Conservation (phyloP, 345 rosid genomes). For the Nephelium lappaceum region DNA sequence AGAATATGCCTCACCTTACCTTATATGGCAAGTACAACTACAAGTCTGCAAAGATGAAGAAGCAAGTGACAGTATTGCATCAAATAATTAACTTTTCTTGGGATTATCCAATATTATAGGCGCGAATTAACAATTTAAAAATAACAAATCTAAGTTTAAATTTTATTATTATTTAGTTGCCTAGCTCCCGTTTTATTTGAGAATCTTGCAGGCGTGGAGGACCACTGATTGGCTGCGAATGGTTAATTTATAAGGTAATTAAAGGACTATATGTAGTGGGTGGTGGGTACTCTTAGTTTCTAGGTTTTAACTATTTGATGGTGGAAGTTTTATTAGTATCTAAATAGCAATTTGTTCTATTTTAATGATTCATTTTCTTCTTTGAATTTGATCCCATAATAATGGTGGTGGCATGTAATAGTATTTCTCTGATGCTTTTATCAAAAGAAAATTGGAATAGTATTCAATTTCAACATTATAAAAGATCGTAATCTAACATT, state of each 20-base stretch:
- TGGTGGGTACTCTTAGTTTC: not conserved
- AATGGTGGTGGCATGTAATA: not conserved
- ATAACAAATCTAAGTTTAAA: no score
- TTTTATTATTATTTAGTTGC: no score
- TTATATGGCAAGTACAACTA: not conserved
- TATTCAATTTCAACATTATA: no score
- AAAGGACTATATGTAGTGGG: not conserved
- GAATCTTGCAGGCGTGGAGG: constrained; percentile 21
- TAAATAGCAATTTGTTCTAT: not conserved
- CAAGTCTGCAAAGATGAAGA: not conserved
- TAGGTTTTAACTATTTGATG: not conserved
- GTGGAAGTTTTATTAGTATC: not conserved
- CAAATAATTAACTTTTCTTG: no score
- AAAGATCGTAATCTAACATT: no score
- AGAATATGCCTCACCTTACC: not conserved
- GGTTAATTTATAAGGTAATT: not conserved
- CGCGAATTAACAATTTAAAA: not conserved
- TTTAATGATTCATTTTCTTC: not conserved
- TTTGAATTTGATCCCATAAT: not conserved
- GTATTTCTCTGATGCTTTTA: no score
- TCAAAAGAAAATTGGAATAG: no score
- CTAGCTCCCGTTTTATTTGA: not conserved
- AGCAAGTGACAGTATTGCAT: not conserved
- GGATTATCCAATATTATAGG: no score
- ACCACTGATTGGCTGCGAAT: not conserved